Base-by-base conservation (phyloP, 257 asterid genomes). In the Gentiana dahurica region DNA sequence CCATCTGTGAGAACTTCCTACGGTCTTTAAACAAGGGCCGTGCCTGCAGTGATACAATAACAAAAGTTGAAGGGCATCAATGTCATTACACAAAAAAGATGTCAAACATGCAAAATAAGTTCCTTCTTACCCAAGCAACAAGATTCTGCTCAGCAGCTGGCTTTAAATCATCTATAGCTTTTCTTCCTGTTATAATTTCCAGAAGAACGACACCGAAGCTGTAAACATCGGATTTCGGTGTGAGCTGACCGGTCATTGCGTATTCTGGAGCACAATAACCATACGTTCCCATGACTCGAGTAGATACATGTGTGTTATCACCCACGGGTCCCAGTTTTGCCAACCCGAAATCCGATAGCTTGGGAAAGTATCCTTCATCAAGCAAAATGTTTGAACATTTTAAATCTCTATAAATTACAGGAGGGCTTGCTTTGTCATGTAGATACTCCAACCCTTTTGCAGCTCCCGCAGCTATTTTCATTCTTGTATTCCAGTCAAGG, bases 251-350 rank as follows among this genome's bases (percentile, higher is more conserved):
- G 2, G 80, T 77, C 85, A 81, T 79, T 50, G 81, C 85, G 56
- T 84, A 81, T 62, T 84, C 89, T 0, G 94, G 94, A 0, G 94
- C 94, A 63, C 94, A 81, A 66, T 84, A 84, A 15, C 89, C 94
- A 15, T 77, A 73, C 7, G 94, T 84, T 59, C 94, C 94, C 89
- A 81, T 81, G 34, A 79, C 86, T 71, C 84, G 65, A 15, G 83
- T 75, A n/a, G 87, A 77, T n/a, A 84, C 83, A 12, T 77, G 81
- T 13, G 87, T 81, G 49, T 77, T 79, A 36, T 77, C 89, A 33
- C 84, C 87, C 46, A 75, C 77, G 0, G 80, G 89, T 0, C 94
- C 94, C 68, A 84, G 57, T 68, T 84, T 84, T 59, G 94, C 87
- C 70, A 84, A 67, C 47, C 94, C 89, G 51, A 84, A 84, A 73